Conservation (phyloP, 2,329 filamentous ascomycete genomes). For the Domatiomyces catenatus region DNA sequence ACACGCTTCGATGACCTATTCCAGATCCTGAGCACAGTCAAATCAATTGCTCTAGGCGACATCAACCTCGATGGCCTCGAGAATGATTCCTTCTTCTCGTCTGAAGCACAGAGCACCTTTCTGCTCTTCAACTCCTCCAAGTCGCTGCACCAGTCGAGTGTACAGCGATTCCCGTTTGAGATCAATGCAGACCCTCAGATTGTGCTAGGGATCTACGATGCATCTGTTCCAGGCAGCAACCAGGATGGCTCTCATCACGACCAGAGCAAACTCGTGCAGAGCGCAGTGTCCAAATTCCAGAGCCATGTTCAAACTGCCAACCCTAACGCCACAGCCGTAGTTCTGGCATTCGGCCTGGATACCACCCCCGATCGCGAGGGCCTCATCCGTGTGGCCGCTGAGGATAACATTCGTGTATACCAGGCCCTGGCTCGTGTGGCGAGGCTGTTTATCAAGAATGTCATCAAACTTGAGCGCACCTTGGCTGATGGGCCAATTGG, state of each 20-base stretch:
- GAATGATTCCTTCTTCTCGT: constrained; percentile 52
- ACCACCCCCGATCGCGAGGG: neutral
- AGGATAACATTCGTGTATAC: neutral
- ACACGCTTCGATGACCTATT: constrained; percentile 61
- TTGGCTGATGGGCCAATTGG: neutral
- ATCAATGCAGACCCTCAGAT: constrained; percentile 71
- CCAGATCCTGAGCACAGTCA: neutral
- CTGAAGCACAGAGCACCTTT: neutral
- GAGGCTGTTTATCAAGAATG: neutral
- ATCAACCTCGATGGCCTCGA: constrained; percentile 72
- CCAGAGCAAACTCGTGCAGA: neutral
- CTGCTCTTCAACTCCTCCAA: neutral
- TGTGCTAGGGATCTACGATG: constrained; percentile 41
- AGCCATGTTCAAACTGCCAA: neutral
- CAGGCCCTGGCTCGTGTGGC: neutral
- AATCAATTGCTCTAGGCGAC: constrained; percentile 58
- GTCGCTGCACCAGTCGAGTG: neutral
- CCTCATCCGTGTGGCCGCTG: neutral
- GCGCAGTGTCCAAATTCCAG: neutral
- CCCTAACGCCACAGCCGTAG: neutral
- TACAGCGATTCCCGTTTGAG: constrained; percentile 58
- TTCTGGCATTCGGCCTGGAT: neutral
- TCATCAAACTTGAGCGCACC: neutral
- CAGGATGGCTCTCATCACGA: neutral
- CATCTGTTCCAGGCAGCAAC: neutral